Percentiles rank a stretch among this genome's conserved stretches.
Evolutionary conservation across 345 rosid species (phyloP).

Genomic region (Draba incana): DNA sequence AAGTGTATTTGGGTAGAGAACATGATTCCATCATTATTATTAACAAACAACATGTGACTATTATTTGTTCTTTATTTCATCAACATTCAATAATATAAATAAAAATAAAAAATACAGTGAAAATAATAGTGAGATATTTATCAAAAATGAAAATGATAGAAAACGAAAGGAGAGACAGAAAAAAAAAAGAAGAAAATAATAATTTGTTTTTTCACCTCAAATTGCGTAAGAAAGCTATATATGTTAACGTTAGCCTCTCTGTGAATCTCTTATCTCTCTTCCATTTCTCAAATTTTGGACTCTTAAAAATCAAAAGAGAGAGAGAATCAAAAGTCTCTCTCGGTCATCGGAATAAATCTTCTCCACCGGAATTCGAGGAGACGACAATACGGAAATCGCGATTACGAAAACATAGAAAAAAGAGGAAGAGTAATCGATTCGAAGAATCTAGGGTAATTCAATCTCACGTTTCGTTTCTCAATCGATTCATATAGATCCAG

Average conservation of each 20-base stretch:
- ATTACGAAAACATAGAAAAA: neutral
- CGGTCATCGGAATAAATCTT: constrained; percentile 25
- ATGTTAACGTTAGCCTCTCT: constrained; percentile 38
- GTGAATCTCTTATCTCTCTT: constrained; percentile 34
- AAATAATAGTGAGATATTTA: constrained; percentile 11
- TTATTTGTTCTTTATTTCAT: constrained; percentile 3
- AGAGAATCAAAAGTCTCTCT: constrained; percentile 29
- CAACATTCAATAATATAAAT: constrained; percentile 25
- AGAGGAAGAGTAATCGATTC: neutral
- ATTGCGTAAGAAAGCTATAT: constrained; percentile 37
- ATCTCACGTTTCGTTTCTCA: constrained; percentile 4
- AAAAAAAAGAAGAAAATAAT: neutral
- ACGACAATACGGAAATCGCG: constrained; percentile 13
- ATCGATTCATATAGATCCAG: neutral
- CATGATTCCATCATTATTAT: constrained; percentile 2
- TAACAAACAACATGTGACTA: constrained; percentile 33
- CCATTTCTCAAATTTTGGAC: neutral
- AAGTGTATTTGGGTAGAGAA: too few species aligned
- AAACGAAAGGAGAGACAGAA: constrained; percentile 31
- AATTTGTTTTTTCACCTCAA: neutral
- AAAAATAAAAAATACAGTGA: neutral
- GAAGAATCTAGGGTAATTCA: constrained; percentile 19
- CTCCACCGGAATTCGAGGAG: constrained; percentile 20
- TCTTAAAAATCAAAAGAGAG: neutral
- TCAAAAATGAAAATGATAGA: constrained; percentile 32